Evolutionary conservation across 768 basidiomycete genomes (phyloP).

Genomic region (Phallus indusiatus): DNA sequence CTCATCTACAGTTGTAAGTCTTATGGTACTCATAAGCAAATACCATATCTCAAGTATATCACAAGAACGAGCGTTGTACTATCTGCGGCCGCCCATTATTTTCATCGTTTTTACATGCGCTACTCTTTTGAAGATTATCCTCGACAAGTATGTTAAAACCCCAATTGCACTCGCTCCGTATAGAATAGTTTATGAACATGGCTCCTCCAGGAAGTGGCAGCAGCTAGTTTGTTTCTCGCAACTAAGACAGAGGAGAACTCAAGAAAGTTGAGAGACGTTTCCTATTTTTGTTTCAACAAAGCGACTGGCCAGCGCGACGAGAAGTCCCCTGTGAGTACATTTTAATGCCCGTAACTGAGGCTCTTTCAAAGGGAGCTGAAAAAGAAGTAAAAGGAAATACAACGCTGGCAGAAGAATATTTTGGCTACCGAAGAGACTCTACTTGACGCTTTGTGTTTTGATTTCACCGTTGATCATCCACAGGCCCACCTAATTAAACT

Average conservation of each 20-base stretch:
- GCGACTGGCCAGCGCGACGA: constrained; percentile 48
- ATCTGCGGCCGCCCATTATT: constrained; percentile 84
- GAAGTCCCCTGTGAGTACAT: constrained; percentile 6
- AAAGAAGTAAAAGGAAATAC: constrained; percentile 50
- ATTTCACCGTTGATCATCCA: constrained; percentile 69
- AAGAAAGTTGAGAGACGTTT: constrained; percentile 78
- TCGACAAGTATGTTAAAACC: constrained; percentile 45
- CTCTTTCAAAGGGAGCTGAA: constrained; percentile 5
- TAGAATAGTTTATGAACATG: constrained; percentile 13
- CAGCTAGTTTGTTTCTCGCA: constrained; percentile 77
- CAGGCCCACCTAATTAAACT: constrained; percentile 69
- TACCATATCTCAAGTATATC: constrained; percentile 10
- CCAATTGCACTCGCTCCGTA: neutral
- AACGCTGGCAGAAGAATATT: constrained; percentile 59
- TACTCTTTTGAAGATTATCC: constrained; percentile 76
- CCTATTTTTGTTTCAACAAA: constrained; percentile 65
- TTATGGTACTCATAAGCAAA: constrained; percentile 4
- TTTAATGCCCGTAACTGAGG: constrained; percentile 1
- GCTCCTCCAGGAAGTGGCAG: constrained; percentile 60
- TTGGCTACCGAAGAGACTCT: constrained; percentile 69
- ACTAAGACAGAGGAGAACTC: constrained; percentile 92
- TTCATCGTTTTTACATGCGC: constrained; percentile 87
- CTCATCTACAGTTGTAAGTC: constrained; percentile 69
- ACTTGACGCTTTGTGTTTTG: constrained; percentile 78
- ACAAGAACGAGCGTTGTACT: constrained; percentile 69